Percentiles rank a stretch among this genome's conserved stretches.
phyloP scores from a whole-genome alignment of 2,329 filamentous ascomycete species.

The Hypocreales sp. region DNA sequence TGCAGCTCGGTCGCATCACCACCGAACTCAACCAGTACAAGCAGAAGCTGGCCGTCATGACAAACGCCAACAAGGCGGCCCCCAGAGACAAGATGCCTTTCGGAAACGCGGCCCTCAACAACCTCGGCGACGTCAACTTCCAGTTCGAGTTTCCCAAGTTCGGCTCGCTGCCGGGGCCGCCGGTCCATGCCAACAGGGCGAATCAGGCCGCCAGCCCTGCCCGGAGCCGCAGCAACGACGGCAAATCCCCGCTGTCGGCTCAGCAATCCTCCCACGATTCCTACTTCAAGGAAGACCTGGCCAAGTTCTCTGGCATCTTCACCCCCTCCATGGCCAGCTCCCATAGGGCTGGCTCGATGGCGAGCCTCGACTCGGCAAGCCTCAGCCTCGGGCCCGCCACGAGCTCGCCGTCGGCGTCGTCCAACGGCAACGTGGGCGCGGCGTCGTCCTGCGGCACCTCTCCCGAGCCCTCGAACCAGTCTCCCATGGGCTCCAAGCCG shows the following conservation, averaged over 20 bases:
- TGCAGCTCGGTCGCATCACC: constrained; percentile 80
- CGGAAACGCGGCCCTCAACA: constrained; percentile 35
- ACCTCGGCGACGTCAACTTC: constrained; percentile 63
- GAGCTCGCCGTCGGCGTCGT: constrained; percentile 49
- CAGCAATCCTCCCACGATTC: constrained; percentile 5
- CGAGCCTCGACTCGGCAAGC: constrained; percentile 33
- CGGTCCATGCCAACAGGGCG: constrained; percentile 15
- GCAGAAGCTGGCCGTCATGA: constrained; percentile 57
- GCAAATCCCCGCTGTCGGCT: constrained; percentile 8
- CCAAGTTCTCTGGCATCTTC: constrained; percentile 42
- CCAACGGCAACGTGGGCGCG: constrained; percentile 41
- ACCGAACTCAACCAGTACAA: constrained; percentile 80
- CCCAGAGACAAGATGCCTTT: constrained; percentile 24
- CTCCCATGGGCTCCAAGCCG: constrained; percentile 49
- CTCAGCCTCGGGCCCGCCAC: constrained; percentile 35
- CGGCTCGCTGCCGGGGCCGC: constrained; percentile 49
- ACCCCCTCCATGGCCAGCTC: constrained; percentile 35
- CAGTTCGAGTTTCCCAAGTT: constrained; percentile 96
- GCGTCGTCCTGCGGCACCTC: constrained; percentile 62
- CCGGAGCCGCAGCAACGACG: constrained; percentile 13
- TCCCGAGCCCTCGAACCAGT: constrained; percentile 60
- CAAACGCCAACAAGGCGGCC: constrained; percentile 15
- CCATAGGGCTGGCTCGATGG: constrained; percentile 29
- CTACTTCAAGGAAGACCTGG: constrained; percentile 31
- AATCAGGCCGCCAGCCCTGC: constrained; percentile 10